Conservation (phyloP, 1,139 yeast species). For the Suhomyces wounanorum region DNA sequence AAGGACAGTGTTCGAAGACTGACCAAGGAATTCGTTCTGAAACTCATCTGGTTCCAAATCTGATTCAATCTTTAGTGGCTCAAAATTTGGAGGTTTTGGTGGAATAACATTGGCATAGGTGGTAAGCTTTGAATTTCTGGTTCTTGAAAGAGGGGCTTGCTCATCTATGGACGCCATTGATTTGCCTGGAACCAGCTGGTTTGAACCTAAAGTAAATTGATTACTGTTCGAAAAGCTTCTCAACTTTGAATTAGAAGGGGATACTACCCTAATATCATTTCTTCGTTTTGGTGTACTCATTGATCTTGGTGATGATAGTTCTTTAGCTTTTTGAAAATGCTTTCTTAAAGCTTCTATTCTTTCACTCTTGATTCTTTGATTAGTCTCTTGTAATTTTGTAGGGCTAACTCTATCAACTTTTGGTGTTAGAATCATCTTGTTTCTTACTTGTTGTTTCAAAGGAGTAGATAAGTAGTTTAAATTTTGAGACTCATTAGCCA, state of each 20-base stretch:
- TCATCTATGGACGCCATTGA: background rate
- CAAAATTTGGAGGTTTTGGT: constrained; percentile 37
- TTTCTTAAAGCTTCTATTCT: constrained; percentile 37
- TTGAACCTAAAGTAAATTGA: background rate
- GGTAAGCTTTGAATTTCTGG: background rate
- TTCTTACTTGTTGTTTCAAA: constrained; percentile 28
- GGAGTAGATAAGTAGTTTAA: constrained; percentile 38
- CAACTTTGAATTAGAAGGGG: constrained; percentile 1
- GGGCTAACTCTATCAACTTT: constrained; percentile 34
- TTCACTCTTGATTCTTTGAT: constrained; percentile 37
- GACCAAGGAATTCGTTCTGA: constrained; percentile 4
- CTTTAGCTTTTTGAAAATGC: constrained; percentile 35
- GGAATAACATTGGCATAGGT: constrained; percentile 21
- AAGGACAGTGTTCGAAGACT: constrained; percentile 8
- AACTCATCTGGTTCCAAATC: background rate
- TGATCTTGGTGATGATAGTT: constrained; percentile 14
- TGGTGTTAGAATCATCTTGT: constrained; percentile 22
- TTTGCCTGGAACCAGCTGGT: background rate
- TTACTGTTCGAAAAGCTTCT: background rate
- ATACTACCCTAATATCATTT: background rate
- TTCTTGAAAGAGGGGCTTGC: background rate
- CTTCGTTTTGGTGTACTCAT: constrained; percentile 5
- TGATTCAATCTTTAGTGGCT: constrained; percentile 7
- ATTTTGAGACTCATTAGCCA: constrained; percentile 9
- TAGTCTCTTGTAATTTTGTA: constrained; percentile 42